A percentile compares a stretch with the other conserved stretches of the same genome.
Evolutionary conservation across 768 basidiomycete genomes (phyloP).

Genomic region (Gelatoporia subvermispora): DNA sequence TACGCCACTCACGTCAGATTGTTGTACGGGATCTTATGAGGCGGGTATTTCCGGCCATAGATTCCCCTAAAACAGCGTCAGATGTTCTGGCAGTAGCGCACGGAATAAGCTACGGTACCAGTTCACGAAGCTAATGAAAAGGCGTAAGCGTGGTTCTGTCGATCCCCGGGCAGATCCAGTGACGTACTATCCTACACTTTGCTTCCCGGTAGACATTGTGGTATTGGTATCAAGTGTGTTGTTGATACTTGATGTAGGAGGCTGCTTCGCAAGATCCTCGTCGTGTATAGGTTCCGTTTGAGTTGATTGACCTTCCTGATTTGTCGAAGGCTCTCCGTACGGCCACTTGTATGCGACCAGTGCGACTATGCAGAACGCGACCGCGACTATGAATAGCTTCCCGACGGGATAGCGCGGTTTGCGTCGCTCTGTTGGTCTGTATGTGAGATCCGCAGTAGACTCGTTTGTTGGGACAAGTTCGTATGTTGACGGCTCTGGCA

Average conservation of each 20-base stretch:
- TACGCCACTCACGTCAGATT: slow-evolving; percentile 71
- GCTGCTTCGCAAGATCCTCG: background rate
- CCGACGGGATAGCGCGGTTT: too few species aligned
- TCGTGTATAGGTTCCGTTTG: background rate
- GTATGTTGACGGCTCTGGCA: slow-evolving; percentile 17
- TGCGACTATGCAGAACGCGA: slow-evolving; percentile 28
- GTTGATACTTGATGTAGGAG: slow-evolving; percentile 1
- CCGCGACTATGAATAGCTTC: background rate
- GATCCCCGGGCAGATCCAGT: background rate
- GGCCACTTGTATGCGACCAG: slow-evolving; percentile 41
- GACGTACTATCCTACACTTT: slow-evolving; percentile 78
- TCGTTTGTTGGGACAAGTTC: slow-evolving; percentile 27
- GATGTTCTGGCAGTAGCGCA: too few species aligned
- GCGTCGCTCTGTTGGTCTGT: too few species aligned
- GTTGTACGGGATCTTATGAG: slow-evolving; percentile 73
- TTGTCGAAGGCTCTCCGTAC: background rate
- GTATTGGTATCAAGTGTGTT: slow-evolving; percentile 2
- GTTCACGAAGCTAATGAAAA: slow-evolving; percentile 59
- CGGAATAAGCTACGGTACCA: slow-evolving; percentile 45
- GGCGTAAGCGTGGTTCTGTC: slow-evolving; percentile 8
- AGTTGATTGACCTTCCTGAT: background rate
- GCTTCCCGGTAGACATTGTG: slow-evolving; percentile 50
- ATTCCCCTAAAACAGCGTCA: slow-evolving; percentile 92
- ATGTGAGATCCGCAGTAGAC: slow-evolving; percentile 2
- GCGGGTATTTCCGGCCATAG: slow-evolving; percentile 89